Evolutionary conservation across 2,329 filamentous ascomycete genomes (phyloP).

Genomic region (Calonectria hawksworthii): DNA sequence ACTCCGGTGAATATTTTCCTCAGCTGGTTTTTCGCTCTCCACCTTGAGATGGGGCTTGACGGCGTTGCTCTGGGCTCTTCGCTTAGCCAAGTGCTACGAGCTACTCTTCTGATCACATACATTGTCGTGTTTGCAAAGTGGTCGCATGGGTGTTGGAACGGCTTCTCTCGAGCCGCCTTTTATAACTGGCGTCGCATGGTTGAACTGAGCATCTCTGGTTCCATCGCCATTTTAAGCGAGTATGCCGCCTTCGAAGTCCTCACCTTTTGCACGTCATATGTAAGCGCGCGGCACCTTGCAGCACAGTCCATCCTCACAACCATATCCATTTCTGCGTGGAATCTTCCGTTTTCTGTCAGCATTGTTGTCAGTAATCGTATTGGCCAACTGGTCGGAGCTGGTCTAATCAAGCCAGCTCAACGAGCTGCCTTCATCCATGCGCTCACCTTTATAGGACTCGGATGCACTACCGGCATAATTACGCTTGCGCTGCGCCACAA

Average conservation of each 20-base stretch:
- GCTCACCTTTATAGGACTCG: background rate
- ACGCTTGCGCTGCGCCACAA: background rate
- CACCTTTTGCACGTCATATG: background rate
- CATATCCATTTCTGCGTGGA: background rate
- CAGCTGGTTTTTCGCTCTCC: background rate
- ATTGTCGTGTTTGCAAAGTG: background rate
- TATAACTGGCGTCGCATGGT: background rate
- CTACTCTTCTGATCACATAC: background rate
- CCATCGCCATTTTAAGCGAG: background rate
- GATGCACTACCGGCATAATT: background rate
- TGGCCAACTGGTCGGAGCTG: background rate
- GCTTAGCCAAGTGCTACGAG: background rate
- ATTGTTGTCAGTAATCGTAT: background rate
- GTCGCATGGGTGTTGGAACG: background rate
- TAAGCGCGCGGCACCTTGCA: background rate
- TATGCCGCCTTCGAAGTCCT: background rate
- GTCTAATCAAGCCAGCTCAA: background rate
- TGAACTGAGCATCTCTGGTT: background rate
- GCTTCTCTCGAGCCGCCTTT: background rate
- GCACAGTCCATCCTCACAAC: background rate
- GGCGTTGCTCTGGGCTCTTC: background rate
- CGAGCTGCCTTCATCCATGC: background rate
- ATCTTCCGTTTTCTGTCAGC: background rate
- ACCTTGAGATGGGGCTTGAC: background rate
- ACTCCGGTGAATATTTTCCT: background rate